Percentiles rank a stretch among this genome's conserved stretches.
phyloP scores from a whole-genome alignment of 179 eudicot genomes.

The Beta macrorhiza region DNA sequence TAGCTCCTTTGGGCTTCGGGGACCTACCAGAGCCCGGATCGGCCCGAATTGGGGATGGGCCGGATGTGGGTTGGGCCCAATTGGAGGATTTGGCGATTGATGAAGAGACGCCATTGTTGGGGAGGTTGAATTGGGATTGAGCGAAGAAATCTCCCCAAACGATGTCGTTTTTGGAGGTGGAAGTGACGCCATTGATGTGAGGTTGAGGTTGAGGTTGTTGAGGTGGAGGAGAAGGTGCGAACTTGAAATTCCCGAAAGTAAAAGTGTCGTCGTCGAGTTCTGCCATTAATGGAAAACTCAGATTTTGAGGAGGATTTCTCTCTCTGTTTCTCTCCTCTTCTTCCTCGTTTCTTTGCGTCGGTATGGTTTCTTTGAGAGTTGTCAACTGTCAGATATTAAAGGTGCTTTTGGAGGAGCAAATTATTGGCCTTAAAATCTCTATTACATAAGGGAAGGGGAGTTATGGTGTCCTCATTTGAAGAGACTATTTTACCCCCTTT shows the following conservation, averaged over 20 bases:
- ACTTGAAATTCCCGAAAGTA: slow-evolving; percentile 51
- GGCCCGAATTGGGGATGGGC: slow-evolving; percentile 7
- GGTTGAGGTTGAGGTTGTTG: not conserved
- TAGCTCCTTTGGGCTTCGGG: slow-evolving; percentile 55
- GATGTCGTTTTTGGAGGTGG: slow-evolving; percentile 41
- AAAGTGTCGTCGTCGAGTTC: slow-evolving; percentile 44
- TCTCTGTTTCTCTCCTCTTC: no score
- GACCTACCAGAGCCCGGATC: slow-evolving; percentile 19
- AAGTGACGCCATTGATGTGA: slow-evolving; percentile 30
- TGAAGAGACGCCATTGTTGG: slow-evolving; percentile 20
- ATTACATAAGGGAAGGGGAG: no score
- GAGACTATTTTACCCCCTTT: no score
- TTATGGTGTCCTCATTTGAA: no score
- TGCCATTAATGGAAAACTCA: slow-evolving; percentile 30
- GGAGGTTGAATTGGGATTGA: slow-evolving; percentile 28
- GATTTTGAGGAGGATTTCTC: not conserved
- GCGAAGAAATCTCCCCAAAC: slow-evolving; percentile 65
- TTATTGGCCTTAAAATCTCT: no score
- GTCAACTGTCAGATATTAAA: no score
- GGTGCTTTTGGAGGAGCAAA: no score
- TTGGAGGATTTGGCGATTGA: slow-evolving; percentile 19
- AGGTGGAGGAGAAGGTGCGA: slow-evolving; percentile 30
- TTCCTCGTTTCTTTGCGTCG: not conserved
- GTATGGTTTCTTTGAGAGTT: not conserved
- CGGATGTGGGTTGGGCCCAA: slow-evolving; percentile 9